Evolutionary conservation across 208 protist genomes (phyloP).

Genomic region (Wallacemonas rigidus): DNA sequence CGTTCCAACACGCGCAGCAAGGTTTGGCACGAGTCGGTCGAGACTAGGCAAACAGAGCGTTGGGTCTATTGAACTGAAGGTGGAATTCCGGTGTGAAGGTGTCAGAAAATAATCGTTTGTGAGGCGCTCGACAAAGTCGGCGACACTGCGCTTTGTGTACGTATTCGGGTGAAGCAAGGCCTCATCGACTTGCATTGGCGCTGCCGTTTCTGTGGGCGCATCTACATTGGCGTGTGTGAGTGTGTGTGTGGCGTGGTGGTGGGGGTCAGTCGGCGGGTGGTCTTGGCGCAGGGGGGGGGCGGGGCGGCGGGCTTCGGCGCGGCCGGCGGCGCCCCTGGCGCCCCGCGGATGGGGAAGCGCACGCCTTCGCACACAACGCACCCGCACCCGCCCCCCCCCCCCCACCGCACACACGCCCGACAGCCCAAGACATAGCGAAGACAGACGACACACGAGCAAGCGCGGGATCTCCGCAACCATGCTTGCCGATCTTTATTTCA

Average conservation of each 20-base stretch:
- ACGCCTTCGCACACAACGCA: no score
- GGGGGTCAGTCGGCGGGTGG: neutral
- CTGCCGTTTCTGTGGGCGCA: no score
- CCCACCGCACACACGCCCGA: neutral
- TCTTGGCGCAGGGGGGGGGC: neutral
- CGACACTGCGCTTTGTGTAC: neutral
- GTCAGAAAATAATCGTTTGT: slow-evolving; percentile 27
- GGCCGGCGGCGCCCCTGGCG: no score
- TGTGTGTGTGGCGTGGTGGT: neutral
- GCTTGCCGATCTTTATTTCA: slow-evolving; percentile 17
- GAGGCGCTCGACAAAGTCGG: slow-evolving; percentile 25
- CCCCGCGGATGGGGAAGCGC: no score
- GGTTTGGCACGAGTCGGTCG: neutral
- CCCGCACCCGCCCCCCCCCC: no score
- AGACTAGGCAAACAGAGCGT: neutral
- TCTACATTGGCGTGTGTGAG: neutral
- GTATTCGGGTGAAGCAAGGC: no score
- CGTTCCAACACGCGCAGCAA: slow-evolving; percentile 8
- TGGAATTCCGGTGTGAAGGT: neutral
- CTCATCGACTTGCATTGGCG: no score
- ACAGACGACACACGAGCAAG: no score
- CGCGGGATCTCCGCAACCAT: neutral
- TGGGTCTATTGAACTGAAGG: neutral
- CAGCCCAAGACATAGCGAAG: neutral
- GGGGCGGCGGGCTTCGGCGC: neutral